These are phyloP conservation scores for Curvularia hawaiiensis DNA, from an alignment of 2,329 filamentous ascomycete genomes.

Conservation along the genomic window DNA sequence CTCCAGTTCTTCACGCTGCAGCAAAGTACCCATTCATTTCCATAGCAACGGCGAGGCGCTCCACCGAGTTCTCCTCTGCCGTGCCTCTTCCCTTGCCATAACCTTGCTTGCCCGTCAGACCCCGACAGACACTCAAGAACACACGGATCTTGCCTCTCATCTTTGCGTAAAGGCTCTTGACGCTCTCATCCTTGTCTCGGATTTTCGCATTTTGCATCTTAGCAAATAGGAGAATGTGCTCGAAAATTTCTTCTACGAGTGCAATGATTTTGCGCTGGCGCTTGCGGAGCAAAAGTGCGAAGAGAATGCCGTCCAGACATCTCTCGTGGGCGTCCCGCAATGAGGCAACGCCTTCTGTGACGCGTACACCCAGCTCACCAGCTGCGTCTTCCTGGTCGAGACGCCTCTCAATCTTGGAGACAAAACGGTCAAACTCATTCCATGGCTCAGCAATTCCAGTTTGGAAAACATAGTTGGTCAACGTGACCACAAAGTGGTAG, in stretches of 20 bases:
- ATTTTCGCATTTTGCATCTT: constrained; percentile 34
- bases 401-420: constrained; percentile 66
- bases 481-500: constrained; percentile 74
- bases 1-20: not conserved
- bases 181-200: constrained; percentile 31
- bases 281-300: constrained; percentile 73
- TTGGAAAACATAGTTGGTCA: constrained; percentile 81
- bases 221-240: constrained; percentile 69
- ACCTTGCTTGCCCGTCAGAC: constrained; percentile 66
- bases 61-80: constrained; percentile 64
- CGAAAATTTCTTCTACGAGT: constrained; percentile 78
- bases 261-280: constrained; percentile 74
- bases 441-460: constrained; percentile 76
- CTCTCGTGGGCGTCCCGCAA: constrained; percentile 73
- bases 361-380: constrained; percentile 53
- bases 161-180: constrained; percentile 62
- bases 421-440: constrained; percentile 69
- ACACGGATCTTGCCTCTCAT: constrained; percentile 75
- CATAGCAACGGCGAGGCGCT: constrained; percentile 69
- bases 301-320: constrained; percentile 76
- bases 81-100: constrained; percentile 46
- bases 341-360: constrained; percentile 66
- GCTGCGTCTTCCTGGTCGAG: constrained; percentile 54
- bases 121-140: constrained; percentile 75
- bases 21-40: constrained; percentile 73